Conservation (phyloP, 768 basidiomycete genomes). For the Tylopilus rubrobrunneus region DNA sequence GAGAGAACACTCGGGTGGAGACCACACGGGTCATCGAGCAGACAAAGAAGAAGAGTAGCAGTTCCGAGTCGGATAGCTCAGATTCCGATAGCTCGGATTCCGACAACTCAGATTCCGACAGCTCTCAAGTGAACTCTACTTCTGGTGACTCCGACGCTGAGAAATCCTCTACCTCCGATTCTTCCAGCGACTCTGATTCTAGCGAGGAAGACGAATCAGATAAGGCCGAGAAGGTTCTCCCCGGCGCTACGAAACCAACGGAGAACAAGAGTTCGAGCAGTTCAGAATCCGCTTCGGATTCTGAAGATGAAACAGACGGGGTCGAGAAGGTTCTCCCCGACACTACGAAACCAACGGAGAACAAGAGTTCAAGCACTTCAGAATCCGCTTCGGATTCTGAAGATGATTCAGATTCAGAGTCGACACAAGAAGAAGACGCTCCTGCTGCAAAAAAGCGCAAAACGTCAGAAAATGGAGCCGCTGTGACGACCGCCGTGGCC, state of each 20-base stretch:
- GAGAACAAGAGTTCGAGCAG: conserved; percentile 1
- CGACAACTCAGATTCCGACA: not conserved
- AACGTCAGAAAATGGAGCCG: conserved; percentile 46
- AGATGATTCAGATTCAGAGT: not conserved
- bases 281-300: conserved; percentile 9
- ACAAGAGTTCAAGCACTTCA: conserved; percentile 4
- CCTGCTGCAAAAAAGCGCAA: conserved; percentile 60
- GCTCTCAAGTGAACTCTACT: conserved; percentile 10
- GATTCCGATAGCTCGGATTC: conserved; percentile 16
- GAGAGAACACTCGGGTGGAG: conserved; percentile 3
- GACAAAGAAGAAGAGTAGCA: not conserved
- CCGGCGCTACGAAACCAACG: not conserved
- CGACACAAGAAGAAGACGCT: conserved; percentile 1
- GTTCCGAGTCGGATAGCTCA: conserved; percentile 12
- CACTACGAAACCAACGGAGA: not conserved
- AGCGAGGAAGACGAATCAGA: conserved; percentile 9
- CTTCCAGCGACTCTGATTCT: conserved; percentile 14
- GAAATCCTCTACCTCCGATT: conserved; percentile 12
- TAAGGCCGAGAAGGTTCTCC: not conserved
- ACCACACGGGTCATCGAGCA: not conserved
- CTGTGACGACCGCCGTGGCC: conserved; percentile 44
- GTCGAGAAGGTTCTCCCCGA: not conserved
- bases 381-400: conserved; percentile 5
- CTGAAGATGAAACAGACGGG: too few species aligned
- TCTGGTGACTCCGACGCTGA: conserved; percentile 16